Conservation (phyloP, 495 filamentous ascomycete genomes). For the Hypoxylon perforatum region DNA sequence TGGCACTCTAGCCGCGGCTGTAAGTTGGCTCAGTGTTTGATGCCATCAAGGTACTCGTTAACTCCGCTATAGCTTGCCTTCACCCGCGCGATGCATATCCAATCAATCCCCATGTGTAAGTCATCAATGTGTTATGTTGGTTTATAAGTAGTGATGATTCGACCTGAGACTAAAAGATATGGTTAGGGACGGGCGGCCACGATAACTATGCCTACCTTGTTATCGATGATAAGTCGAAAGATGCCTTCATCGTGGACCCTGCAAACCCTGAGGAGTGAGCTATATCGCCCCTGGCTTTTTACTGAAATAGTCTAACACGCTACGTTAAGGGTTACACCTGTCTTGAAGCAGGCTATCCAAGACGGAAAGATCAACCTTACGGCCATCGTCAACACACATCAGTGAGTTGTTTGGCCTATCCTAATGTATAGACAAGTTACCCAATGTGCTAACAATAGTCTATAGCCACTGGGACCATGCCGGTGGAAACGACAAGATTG, state of each 20-base stretch:
- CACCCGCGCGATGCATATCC: constrained; percentile 84
- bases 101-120: constrained; percentile 98
- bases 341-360: constrained; percentile 77
- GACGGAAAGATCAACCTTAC: constrained; percentile 81
- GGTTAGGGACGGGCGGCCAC: constrained; percentile 82
- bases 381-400: constrained; percentile 95
- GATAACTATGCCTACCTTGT: constrained; percentile 99
- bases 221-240: constrained; percentile 86
- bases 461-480: constrained; percentile 93
- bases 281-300: background rate
- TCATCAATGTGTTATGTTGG: constrained; percentile 24
- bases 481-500: constrained; percentile 86
- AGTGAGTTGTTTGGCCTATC: constrained; percentile 67
- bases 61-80: constrained; percentile 46
- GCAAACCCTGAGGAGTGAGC: constrained; percentile 90
- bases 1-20: constrained; percentile 42
- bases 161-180: constrained; percentile 11
- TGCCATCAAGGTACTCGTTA: constrained; percentile 14
- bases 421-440: background rate
- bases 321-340: constrained; percentile 76
- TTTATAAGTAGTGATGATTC: background rate
- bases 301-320: constrained; percentile 14
- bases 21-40: constrained; percentile 33
- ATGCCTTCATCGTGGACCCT: constrained; percentile 96
- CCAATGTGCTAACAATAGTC: constrained; percentile 5